A percentile compares a stretch with the other conserved stretches of the same genome.
Conservation (phyloP, 1,284 basidiomycete genomes). For the Bjerkandera adusta region DNA sequence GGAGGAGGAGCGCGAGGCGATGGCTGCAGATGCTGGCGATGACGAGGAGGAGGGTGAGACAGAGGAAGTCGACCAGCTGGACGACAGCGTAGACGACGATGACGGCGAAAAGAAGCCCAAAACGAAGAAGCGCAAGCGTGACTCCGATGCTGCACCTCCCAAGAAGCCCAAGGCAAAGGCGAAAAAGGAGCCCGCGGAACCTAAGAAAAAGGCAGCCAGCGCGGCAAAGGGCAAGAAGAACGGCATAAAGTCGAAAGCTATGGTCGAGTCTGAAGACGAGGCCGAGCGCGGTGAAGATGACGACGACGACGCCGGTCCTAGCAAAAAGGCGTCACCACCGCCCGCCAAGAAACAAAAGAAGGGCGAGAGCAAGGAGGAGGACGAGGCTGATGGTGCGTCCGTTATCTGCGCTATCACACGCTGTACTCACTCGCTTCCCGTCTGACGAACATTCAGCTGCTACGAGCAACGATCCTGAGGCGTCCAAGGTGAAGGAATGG, state of each 20-base stretch:
- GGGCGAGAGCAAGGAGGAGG: slow-evolving; percentile 60
- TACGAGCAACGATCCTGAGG: slow-evolving; percentile 59
- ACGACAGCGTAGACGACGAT: slow-evolving; percentile 60
- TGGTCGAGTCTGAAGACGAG: slow-evolving; percentile 76
- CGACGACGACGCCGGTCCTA: slow-evolving; percentile 47
- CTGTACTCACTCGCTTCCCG: slow-evolving; percentile 1
- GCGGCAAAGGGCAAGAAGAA: slow-evolving; percentile 54
- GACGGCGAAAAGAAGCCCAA: slow-evolving; percentile 39
- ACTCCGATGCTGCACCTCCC: slow-evolving; percentile 37
- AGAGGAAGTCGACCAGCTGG: slow-evolving; percentile 68
- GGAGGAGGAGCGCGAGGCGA: slow-evolving; percentile 57
- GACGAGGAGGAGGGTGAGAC: slow-evolving; percentile 63
- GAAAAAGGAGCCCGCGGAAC: slow-evolving; percentile 56
- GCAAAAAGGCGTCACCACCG: slow-evolving; percentile 57
- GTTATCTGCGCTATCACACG: neutral
- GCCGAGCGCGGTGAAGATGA: slow-evolving; percentile 43
- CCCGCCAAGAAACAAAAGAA: slow-evolving; percentile 67
- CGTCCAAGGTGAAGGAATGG: slow-evolving; percentile 80
- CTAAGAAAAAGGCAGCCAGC: slow-evolving; percentile 38
- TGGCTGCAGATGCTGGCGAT: slow-evolving; percentile 41
- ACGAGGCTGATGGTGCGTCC: slow-evolving; percentile 50
- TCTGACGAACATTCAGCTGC: slow-evolving; percentile 14
- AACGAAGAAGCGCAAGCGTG: slow-evolving; percentile 51
- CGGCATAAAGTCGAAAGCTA: slow-evolving; percentile 58
- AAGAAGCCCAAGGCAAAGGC: slow-evolving; percentile 49